A percentile compares a stretch with the other conserved stretches of the same genome.
These are phyloP conservation scores for Filobasidium floriforme DNA, from an alignment of 768 basidiomycete species.

Conservation along the genomic window DNA sequence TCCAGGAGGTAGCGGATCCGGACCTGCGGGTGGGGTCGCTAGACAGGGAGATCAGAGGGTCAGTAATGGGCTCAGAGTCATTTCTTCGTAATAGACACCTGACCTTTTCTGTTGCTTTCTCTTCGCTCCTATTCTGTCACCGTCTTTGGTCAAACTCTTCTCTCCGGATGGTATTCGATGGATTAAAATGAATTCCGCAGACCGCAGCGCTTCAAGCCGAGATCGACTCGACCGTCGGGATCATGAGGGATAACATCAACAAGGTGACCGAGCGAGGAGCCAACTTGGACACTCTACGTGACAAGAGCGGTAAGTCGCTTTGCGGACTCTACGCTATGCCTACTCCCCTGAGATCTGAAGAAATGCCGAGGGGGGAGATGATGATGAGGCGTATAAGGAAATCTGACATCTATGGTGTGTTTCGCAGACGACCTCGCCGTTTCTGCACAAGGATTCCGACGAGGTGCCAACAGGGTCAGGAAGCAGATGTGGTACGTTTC, in stretches of 20 bases:
- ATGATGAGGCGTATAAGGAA: no score
- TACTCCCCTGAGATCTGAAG: no score
- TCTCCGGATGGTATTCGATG: neutral
- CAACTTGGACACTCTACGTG: slow-evolving; percentile 83
- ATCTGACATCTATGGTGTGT: no score
- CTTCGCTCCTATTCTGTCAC: neutral
- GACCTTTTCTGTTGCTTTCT: neutral
- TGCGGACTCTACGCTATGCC: no score
- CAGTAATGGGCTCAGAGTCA: neutral
- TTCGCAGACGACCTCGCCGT: slow-evolving; percentile 82
- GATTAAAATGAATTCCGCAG: slow-evolving; percentile 43
- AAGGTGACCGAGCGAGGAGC: slow-evolving; percentile 78
- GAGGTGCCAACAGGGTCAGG: slow-evolving; percentile 92
- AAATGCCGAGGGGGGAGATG: no score
- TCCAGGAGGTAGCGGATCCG: slow-evolving; percentile 32
- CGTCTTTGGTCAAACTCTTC: no score
- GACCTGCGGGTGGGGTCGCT: slow-evolving; percentile 1
- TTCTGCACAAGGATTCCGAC: slow-evolving; percentile 96
- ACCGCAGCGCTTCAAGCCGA: slow-evolving; percentile 88
- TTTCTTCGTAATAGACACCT: neutral
- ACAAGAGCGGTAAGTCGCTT: slow-evolving; percentile 92
- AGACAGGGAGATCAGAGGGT: neutral
- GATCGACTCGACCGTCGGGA: slow-evolving; percentile 92
- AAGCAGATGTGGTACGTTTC: slow-evolving; percentile 60
- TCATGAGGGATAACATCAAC: slow-evolving; percentile 97